phyloP scores from a whole-genome alignment of 352 stramenopile genomes.

The Aphanomyces euteiches region DNA sequence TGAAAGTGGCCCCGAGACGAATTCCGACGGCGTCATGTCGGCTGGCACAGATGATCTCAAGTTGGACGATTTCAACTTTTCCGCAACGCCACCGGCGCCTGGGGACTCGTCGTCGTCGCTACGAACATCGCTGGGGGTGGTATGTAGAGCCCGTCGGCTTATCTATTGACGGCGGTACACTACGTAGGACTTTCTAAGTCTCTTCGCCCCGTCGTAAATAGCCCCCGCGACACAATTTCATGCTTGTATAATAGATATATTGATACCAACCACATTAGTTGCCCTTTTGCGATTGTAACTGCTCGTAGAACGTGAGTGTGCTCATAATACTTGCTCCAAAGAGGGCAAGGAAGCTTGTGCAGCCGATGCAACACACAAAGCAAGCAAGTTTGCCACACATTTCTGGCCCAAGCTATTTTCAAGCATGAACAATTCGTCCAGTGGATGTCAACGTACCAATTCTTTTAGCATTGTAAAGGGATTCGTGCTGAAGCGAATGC shows the following conservation, averaged over 20 bases:
- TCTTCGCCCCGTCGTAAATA: conserved; percentile 70
- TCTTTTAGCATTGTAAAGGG: conserved; percentile 77
- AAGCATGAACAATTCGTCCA: conserved; percentile 21
- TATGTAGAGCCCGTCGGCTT: neutral
- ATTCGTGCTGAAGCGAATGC: conserved; percentile 79
- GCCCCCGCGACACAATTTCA: neutral
- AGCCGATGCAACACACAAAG: conserved; percentile 53
- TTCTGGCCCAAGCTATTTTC: conserved; percentile 44
- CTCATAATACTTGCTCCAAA: conserved; percentile 79
- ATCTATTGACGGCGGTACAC: neutral
- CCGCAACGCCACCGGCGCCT: conserved; percentile 33
- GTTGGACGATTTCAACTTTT: conserved; percentile 63
- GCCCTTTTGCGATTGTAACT: conserved; percentile 24
- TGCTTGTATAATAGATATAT: neutral
- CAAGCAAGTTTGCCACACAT: conserved; percentile 53
- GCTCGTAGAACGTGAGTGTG: conserved; percentile 65
- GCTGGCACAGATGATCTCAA: conserved; percentile 39
- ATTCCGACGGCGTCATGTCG: neutral
- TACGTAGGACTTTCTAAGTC: conserved; percentile 63
- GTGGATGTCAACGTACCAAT: conserved; percentile 39
- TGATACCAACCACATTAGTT: neutral
- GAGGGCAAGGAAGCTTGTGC: conserved; percentile 53
- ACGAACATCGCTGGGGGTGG: conserved; percentile 55
- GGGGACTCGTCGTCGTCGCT: conserved; percentile 36
- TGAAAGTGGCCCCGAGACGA: conserved; percentile 20